These are phyloP conservation scores for Galerina marginata DNA, from an alignment of 768 basidiomycete genomes.

Conservation along the genomic window DNA sequence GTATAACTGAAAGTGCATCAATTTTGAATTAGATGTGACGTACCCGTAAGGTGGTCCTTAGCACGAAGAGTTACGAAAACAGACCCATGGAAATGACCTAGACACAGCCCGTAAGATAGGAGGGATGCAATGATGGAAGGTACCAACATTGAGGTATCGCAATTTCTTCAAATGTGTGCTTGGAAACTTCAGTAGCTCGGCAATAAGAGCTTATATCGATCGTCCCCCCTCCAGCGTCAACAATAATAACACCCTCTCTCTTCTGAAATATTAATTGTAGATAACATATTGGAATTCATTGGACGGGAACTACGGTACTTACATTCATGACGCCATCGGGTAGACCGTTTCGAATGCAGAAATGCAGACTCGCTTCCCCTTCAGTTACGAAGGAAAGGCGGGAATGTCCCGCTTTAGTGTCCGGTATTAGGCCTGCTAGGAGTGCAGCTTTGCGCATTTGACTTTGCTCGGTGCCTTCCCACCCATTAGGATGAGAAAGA, in stretches of 20 bases:
- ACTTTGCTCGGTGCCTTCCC: slow-evolving; percentile 62
- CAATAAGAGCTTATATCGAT: slow-evolving; percentile 62
- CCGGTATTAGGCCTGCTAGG: slow-evolving; percentile 51
- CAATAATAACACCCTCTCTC: slow-evolving; percentile 52
- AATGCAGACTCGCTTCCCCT: slow-evolving; percentile 67
- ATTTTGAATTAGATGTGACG: background rate
- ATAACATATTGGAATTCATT: background rate
- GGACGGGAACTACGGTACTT: background rate
- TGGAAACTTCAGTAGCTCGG: slow-evolving; percentile 24
- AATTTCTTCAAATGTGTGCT: slow-evolving; percentile 50
- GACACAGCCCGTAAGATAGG: background rate
- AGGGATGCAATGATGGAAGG: background rate
- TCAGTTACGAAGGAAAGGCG: slow-evolving; percentile 64
- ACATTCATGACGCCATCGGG: slow-evolving; percentile 41
- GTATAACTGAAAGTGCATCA: no score
- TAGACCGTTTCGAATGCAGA: slow-evolving; percentile 48
- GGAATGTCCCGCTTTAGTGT: slow-evolving; percentile 40
- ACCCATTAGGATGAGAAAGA: slow-evolving; percentile 27
- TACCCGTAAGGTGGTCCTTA: slow-evolving; percentile 12
- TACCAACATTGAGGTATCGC: slow-evolving; percentile 47
- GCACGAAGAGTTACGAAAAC: slow-evolving; percentile 28
- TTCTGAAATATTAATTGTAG: slow-evolving; percentile 33
- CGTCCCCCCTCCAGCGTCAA: slow-evolving; percentile 67
- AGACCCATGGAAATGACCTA: slow-evolving; percentile 55
- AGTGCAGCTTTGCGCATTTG: slow-evolving; percentile 58